Evolutionary conservation across 1,284 basidiomycete genomes (phyloP).

Genomic region (Rhodotorula sp.): DNA sequence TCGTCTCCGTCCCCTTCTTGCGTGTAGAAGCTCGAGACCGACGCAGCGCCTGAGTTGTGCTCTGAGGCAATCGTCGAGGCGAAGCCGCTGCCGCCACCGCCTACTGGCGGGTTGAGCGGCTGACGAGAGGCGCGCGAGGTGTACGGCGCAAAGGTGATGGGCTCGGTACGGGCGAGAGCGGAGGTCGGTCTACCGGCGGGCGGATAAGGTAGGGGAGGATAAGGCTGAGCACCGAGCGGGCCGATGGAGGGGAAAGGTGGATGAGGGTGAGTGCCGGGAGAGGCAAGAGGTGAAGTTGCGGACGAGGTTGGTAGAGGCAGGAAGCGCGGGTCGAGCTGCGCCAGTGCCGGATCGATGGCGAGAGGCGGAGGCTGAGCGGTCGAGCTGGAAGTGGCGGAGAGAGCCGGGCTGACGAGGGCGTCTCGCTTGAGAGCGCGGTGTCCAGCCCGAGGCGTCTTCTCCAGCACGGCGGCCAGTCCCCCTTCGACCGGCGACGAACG

Average conservation of each 20-base stretch:
- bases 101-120: background rate
- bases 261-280: background rate
- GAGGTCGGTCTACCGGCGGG: conserved; percentile 1
- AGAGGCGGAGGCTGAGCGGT: conserved; percentile 4
- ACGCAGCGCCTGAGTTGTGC: background rate
- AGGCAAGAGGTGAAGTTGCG: conserved; percentile 20
- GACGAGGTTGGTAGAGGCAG: conserved; percentile 22
- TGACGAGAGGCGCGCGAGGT: conserved; percentile 1
- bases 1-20: conserved; percentile 21
- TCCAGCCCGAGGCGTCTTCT: background rate
- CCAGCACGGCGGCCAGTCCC: background rate
- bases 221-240: background rate
- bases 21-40: conserved; percentile 15
- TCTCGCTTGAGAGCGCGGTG: background rate
- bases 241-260: conserved; percentile 4
- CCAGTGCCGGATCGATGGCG: background rate
- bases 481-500: no score
- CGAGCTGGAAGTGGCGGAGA: conserved; percentile 8
- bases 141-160: conserved; percentile 8
- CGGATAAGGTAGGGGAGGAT: conserved; percentile 27
- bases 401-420: conserved; percentile 8
- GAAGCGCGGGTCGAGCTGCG: conserved; percentile 23
- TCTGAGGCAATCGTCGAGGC: background rate
- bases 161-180: conserved; percentile 7
- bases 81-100: background rate